Evolutionary conservation across 768 basidiomycete genomes (phyloP).

Genomic region (Xerocomellus intermedius): DNA sequence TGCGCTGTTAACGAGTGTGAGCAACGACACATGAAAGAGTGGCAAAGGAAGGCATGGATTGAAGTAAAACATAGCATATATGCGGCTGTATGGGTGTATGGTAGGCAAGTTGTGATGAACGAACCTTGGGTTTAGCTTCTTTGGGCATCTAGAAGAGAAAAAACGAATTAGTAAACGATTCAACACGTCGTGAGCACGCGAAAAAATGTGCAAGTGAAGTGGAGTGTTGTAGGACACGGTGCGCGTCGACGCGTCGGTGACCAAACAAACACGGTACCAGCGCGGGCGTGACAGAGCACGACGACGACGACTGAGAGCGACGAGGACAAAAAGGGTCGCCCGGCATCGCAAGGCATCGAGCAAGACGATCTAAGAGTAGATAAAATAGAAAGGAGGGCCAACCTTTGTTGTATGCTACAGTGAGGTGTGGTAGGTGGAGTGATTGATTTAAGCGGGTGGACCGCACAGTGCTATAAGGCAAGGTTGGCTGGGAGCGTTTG

Average conservation of each 20-base stretch:
- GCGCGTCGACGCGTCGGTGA: constrained; percentile 37
- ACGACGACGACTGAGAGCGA: constrained; percentile 26
- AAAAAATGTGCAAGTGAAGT: constrained; percentile 31
- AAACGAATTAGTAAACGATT: constrained; percentile 35
- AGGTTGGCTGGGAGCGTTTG: constrained; percentile 37
- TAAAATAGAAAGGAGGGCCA: constrained; percentile 19
- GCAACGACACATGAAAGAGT: constrained; percentile 2
- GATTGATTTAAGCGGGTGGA: constrained; percentile 35
- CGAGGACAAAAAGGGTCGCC: constrained; percentile 5
- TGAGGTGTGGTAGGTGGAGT: constrained; percentile 19
- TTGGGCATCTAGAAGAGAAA: constrained; percentile 68
- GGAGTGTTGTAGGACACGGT: constrained; percentile 28
- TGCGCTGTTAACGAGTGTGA: constrained; percentile 49
- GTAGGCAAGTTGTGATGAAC: constrained; percentile 23
- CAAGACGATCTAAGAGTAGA: constrained; percentile 21
- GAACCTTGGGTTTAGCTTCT: constrained; percentile 69
- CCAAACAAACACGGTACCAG: constrained; percentile 36
- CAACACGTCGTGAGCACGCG: constrained; percentile 39
- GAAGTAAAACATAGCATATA: constrained; percentile 17
- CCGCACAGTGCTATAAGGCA: constrained; percentile 38
- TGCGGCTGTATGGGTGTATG: constrained; percentile 6
- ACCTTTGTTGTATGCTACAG: constrained; percentile 34
- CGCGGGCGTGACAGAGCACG: constrained; percentile 18
- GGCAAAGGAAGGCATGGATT: constrained; percentile 2
- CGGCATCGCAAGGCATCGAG: constrained; percentile 22